These are phyloP conservation scores for Rhizopogon rudus DNA, from an alignment of 768 basidiomycete species.

Conservation along the genomic window DNA sequence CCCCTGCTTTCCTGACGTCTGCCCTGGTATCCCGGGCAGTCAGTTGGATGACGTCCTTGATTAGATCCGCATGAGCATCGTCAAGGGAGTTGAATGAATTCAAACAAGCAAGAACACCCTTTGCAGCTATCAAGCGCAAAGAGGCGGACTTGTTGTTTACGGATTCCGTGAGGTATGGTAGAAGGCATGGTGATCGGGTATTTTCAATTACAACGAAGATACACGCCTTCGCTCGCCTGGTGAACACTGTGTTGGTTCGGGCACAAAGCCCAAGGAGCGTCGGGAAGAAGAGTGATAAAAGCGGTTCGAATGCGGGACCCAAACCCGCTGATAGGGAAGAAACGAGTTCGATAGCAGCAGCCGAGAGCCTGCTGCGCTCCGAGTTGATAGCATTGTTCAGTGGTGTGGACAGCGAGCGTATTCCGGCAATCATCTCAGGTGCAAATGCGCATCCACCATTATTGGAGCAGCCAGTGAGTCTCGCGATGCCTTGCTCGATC, in stretches of 20 bases:
- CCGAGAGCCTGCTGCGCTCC: conserved; percentile 70
- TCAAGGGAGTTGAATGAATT: conserved; percentile 79
- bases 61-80: conserved; percentile 54
- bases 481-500: conserved; percentile 45
- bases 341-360: conserved; percentile 61
- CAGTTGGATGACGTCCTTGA: conserved; percentile 64
- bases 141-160: conserved; percentile 66
- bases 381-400: conserved; percentile 61
- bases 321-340: conserved; percentile 47
- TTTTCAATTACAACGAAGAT: conserved; percentile 58
- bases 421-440: conserved; percentile 41
- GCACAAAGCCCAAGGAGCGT: conserved; percentile 63
- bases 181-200: conserved; percentile 60
- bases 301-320: conserved; percentile 59
- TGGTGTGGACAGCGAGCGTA: conserved; percentile 50
- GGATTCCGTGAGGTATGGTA: conserved; percentile 54
- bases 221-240: conserved; percentile 57
- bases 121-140: conserved; percentile 59
- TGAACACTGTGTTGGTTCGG: conserved; percentile 75
- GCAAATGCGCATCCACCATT: conserved; percentile 50
- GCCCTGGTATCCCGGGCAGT: conserved; percentile 71
- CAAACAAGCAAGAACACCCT: conserved; percentile 59
- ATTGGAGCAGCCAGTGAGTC: conserved; percentile 44
- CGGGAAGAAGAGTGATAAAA: conserved; percentile 63
- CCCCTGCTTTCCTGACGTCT: conserved; percentile 66